Evolutionary conservation across 208 protist species (phyloP).

Genomic region (Leishmania mexicana): DNA sequence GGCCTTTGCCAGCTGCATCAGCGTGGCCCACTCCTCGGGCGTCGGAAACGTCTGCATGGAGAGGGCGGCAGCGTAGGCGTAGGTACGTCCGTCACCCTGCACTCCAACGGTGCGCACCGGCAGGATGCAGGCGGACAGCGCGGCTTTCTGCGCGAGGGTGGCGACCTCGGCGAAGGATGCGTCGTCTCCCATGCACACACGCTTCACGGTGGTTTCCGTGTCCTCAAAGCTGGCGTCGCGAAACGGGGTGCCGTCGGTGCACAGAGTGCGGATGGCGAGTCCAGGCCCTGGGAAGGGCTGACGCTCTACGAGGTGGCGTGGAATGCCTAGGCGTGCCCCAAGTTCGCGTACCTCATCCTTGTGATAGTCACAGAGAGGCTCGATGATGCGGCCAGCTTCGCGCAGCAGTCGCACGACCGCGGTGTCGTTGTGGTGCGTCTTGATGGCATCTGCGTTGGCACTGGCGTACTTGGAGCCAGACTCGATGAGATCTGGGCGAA

Average conservation of each 20-base stretch:
- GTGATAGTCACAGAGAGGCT: slow-evolving; percentile 97
- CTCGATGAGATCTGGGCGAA: slow-evolving; percentile 98
- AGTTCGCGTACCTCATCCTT: slow-evolving; percentile 98
- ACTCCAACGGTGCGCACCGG: slow-evolving; percentile 96
- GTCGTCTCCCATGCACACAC: slow-evolving; percentile 28
- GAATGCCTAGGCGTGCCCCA: slow-evolving; percentile 92
- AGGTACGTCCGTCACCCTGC: slow-evolving; percentile 97
- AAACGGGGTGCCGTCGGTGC: slow-evolving; percentile 76
- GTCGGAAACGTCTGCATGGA: slow-evolving; percentile 52
- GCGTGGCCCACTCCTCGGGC: slow-evolving; percentile 67
- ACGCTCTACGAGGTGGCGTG: slow-evolving; percentile 89
- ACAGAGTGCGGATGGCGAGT: slow-evolving; percentile 97
- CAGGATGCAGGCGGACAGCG: slow-evolving; percentile 63
- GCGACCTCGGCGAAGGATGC: slow-evolving; percentile 10
- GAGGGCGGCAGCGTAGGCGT: slow-evolving; percentile 93
- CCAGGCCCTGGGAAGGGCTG: slow-evolving; percentile 98
- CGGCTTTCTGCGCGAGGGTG: slow-evolving; percentile 10
- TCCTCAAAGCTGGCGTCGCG: slow-evolving; percentile 45
- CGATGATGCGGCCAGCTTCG: slow-evolving; percentile 94
- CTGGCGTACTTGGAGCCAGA: slow-evolving; percentile 87
- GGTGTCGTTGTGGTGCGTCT: slow-evolving; percentile 99
- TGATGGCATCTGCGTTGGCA: slow-evolving; percentile 94
- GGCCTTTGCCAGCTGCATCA: slow-evolving; percentile 76
- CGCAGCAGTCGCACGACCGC: slow-evolving; percentile 94
- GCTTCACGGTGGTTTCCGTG: slow-evolving; percentile 45